Conservation (phyloP, 768 basidiomycete species). For the Myochromella boudieri region DNA sequence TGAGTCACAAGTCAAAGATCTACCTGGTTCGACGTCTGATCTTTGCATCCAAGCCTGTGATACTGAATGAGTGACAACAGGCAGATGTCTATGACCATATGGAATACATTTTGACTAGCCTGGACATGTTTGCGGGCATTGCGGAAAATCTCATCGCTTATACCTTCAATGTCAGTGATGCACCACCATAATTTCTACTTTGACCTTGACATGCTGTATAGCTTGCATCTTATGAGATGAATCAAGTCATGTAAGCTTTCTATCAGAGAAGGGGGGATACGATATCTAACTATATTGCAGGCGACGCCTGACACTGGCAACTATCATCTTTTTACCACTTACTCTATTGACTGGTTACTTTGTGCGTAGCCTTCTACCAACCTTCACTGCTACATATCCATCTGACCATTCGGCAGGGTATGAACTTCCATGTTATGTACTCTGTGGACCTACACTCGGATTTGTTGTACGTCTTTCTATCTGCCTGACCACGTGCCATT, state of each 20-base stretch:
- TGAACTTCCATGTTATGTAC: slow-evolving; percentile 66
- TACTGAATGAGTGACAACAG: slow-evolving; percentile 30
- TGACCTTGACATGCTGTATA: slow-evolving; percentile 23
- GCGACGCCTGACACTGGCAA: slow-evolving; percentile 65
- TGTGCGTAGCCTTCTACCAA: slow-evolving; percentile 36
- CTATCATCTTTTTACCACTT: slow-evolving; percentile 69
- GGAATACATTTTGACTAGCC: slow-evolving; percentile 65
- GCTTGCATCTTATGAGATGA: slow-evolving; percentile 77
- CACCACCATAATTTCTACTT: background rate
- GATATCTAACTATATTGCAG: slow-evolving; percentile 26
- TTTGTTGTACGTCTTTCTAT: slow-evolving; percentile 37
- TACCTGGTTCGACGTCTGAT: slow-evolving; percentile 47
- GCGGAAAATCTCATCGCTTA: slow-evolving; percentile 72
- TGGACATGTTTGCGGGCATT: slow-evolving; percentile 75
- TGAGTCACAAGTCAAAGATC: slow-evolving; percentile 69
- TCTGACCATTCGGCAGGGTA: slow-evolving; percentile 43
- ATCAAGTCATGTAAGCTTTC: slow-evolving; percentile 58
- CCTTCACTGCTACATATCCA: background rate
- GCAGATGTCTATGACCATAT: slow-evolving; percentile 78
- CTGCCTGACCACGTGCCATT: background rate
- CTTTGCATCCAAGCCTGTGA: background rate
- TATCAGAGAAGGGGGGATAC: background rate
- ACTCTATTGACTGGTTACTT: slow-evolving; percentile 77
- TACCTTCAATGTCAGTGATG: slow-evolving; percentile 63
- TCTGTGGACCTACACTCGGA: slow-evolving; percentile 42